These are phyloP conservation scores for Plantago rigida DNA, from an alignment of 305 asterid genomes.

Conservation along the genomic window DNA sequence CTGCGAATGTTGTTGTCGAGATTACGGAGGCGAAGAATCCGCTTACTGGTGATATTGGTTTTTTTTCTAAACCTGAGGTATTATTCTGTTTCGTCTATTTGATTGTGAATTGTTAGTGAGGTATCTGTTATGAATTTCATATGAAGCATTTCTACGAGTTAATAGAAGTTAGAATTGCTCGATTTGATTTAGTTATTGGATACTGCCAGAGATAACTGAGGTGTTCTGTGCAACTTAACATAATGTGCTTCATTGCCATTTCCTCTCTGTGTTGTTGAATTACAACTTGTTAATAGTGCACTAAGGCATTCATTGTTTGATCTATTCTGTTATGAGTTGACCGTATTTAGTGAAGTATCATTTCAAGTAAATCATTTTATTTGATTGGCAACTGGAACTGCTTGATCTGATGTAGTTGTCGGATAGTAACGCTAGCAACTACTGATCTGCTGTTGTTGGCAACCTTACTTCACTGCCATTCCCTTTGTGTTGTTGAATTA, in stretches of 20 bases:
- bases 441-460: not conserved
- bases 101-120: too few relatives aligned
- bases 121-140: too few relatives aligned
- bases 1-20: slow-evolving; percentile 69
- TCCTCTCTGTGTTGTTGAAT: not conserved
- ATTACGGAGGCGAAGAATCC: slow-evolving; percentile 59
- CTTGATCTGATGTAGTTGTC: not conserved
- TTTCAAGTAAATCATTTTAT: too few relatives aligned
- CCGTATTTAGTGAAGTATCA: too few relatives aligned
- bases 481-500: not conserved
- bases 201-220: too few relatives aligned
- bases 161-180: too few relatives aligned
- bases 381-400: too few relatives aligned
- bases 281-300: not conserved
- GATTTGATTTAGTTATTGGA: not conserved
- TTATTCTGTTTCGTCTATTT: slow-evolving; percentile 17
- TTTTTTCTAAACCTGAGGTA: slow-evolving; percentile 88
- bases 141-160: too few relatives aligned
- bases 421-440: not conserved
- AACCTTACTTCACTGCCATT: not conserved
- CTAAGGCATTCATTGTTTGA: not conserved
- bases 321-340: slow-evolving; percentile 11
- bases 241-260: not conserved
- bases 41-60: slow-evolving; percentile 60
- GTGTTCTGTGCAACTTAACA: not conserved